Evolutionary conservation across 768 basidiomycete species (phyloP), one percentile per base, ranked within the genome.

Genomic region (Suillus subluteus): DNA sequence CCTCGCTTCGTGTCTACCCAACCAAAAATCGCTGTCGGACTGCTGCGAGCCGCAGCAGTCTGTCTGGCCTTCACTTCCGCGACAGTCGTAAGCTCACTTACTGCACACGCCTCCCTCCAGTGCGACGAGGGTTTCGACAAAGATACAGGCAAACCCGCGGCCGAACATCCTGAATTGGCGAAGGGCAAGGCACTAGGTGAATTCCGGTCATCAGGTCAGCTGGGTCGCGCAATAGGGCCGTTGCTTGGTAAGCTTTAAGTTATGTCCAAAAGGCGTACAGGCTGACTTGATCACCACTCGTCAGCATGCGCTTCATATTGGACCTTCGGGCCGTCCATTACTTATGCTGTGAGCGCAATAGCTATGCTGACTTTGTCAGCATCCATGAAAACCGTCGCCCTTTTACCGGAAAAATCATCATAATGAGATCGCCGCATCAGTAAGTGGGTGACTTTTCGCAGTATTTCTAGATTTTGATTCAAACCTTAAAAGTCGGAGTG

Each of bases 51-150:
- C n/a, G 91, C 93, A 7, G 92, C 94, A 0, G 83, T 91, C 6
- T 92, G 90, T 72, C 84, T 98, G 79, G 95, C 95, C 5, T 98
- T 95, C 81, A 98, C 97, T 6, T 92, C 91, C 67, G 96, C 97
- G 6, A 98, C 95, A 1, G 96, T 98, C 61, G 97, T 99, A 68
- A 98, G 92, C 73, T 88, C 94, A 11, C 82, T 99, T 69, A 99
- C 95, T 44, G 90, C 96, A 32, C 88, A 91, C 68, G 97, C 96
- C 12, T 96, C 95, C 16, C 76, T 96, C 70, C 95, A 96, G 78
- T 96, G 94, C 69, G 93, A 97, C 73, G 93, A 95, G 37, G 84
- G 78, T 13, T 76, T 85, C 18, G 87, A 90, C 73, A 76, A 80
- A 11, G 82, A 82, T 46, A 88, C 86, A 0, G 87, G 87, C 11